Base-by-base conservation (phyloP, 768 basidiomycete genomes). In the Leccinum disarticulatum region DNA sequence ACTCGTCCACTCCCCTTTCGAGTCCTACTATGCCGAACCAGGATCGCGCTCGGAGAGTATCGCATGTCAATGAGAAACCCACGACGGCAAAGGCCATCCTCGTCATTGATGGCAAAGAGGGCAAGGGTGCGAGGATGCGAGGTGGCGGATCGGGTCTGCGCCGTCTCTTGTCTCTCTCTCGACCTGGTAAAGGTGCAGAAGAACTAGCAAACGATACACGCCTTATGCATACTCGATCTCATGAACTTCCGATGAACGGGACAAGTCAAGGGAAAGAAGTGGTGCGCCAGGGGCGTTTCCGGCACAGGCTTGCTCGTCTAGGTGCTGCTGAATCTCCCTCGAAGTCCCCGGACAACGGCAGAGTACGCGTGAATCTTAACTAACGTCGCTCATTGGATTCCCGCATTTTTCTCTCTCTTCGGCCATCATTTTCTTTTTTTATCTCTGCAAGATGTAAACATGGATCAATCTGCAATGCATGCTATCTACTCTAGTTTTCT, bases 11-110 rank as follows among this genome's bases (percentile, higher is more conserved):
- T 49, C 69, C 67, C 52, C 62, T 66, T 51, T 57, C 57, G 15
- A 67, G 72, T 19, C 67, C 71, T 22, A 70, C 70, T 30, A 67
- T 73, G 52, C 70, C 69, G 22, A 68, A 57, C 53, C 72, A 67
- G 33, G 71, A 77, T 27, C 73, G 70, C 33, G 33, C 61, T 54
- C 71, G 70, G 52, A 74, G 36, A 58, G 54, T 62, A 25, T 72
- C 73, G 43, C 63, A 72, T 14, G 31, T 62, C 14, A 63, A 64
- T 27, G 70, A 71, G 62, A 67, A 72, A 55, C 72, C 73, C 35
- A 68, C 82, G 19, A 74, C 82, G n/a, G 83, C 84, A 33, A 88
- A 86, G 67, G 81, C 85, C 8, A 83, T 88, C 55, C 85, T 81
- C 6, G 79, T 85, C 58, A 74, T 87, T 48, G 86, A 87, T 54